phyloP scores from a whole-genome alignment of 1,139 yeast species.

The Sugiyamaella novakii region DNA sequence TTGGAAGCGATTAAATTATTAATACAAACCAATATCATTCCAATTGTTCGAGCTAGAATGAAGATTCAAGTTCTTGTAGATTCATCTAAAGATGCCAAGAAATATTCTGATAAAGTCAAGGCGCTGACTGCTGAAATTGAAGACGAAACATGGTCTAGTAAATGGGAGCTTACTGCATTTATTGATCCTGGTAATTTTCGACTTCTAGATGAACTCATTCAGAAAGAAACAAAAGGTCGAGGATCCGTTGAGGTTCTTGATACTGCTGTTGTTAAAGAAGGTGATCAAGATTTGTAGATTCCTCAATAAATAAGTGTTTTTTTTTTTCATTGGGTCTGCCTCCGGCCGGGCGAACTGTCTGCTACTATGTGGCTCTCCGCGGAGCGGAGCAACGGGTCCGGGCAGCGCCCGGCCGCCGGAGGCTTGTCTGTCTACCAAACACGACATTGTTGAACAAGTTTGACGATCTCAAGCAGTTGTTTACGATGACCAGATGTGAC shows the following conservation, averaged over 20 bases:
- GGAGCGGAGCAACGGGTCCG: no score
- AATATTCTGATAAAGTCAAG: constrained; percentile 52
- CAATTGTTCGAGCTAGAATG: constrained; percentile 95
- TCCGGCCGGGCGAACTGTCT: no score
- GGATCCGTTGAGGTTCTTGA: constrained; percentile 84
- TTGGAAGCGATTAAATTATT: constrained; percentile 84
- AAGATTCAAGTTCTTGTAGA: constrained; percentile 58
- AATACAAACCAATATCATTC: constrained; percentile 77
- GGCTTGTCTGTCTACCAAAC: constrained; percentile 37
- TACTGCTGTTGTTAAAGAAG: constrained; percentile 80
- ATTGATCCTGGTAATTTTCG: constrained; percentile 90
- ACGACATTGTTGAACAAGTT: constrained; percentile 39
- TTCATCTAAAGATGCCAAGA: constrained; percentile 53
- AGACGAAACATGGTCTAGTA: constrained; percentile 51
- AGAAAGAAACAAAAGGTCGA: constrained; percentile 53
- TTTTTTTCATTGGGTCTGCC: background rate
- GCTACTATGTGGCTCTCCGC: no score
- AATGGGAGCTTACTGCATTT: constrained; percentile 66
- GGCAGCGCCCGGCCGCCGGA: constrained; percentile 6
- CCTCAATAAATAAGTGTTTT: background rate
- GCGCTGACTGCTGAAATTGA: constrained; percentile 57
- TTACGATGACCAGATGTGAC: constrained; percentile 36
- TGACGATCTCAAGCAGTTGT: constrained; percentile 39
- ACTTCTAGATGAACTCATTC: constrained; percentile 62
- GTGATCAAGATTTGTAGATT: constrained; percentile 40